A percentile compares a stretch with the other conserved stretches of the same genome.
Conservation (phyloP, 2,329 filamentous ascomycete species). For the Grosmannia penicillata region DNA sequence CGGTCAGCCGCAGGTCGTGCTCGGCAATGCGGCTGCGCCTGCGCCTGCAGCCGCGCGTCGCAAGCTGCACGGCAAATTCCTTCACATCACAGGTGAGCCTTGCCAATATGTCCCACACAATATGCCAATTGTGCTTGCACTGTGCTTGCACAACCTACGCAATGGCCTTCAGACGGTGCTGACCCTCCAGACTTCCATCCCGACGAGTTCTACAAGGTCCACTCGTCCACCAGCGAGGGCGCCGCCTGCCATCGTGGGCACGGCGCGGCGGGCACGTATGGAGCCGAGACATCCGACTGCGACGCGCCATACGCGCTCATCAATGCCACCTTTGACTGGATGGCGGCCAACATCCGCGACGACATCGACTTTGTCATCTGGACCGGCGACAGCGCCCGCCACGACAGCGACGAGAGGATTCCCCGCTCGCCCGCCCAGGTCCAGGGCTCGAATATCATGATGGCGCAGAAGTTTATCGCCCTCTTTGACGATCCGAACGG, state of each 20-base stretch:
- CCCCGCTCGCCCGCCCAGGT: conserved; percentile 67
- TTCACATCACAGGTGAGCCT: conserved; percentile 70
- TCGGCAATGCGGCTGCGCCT: conserved; percentile 7
- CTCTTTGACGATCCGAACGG: conserved; percentile 46
- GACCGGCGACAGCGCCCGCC: conserved; percentile 81
- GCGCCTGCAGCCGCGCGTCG: conserved; percentile 21
- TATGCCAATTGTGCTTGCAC: neutral
- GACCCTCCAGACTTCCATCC: conserved; percentile 65
- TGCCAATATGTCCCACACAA: neutral
- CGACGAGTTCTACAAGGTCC: conserved; percentile 71
- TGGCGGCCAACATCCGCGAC: conserved; percentile 61
- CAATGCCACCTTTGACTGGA: conserved; percentile 84
- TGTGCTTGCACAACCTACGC: too few species aligned
- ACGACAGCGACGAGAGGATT: conserved; percentile 72
- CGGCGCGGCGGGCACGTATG: conserved; percentile 67
- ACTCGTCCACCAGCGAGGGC: conserved; percentile 54
- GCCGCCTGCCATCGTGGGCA: conserved; percentile 65
- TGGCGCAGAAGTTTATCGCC: conserved; percentile 63
- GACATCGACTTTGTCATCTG: conserved; percentile 80
- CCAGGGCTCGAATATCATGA: conserved; percentile 57
- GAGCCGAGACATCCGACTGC: conserved; percentile 76
- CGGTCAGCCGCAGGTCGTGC: conserved; percentile 9
- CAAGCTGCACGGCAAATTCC: conserved; percentile 61
- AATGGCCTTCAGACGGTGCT: too few species aligned
- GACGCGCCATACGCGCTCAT: conserved; percentile 70